Conservation (phyloP, 306 rosid genomes). For the Vigna mungo region DNA sequence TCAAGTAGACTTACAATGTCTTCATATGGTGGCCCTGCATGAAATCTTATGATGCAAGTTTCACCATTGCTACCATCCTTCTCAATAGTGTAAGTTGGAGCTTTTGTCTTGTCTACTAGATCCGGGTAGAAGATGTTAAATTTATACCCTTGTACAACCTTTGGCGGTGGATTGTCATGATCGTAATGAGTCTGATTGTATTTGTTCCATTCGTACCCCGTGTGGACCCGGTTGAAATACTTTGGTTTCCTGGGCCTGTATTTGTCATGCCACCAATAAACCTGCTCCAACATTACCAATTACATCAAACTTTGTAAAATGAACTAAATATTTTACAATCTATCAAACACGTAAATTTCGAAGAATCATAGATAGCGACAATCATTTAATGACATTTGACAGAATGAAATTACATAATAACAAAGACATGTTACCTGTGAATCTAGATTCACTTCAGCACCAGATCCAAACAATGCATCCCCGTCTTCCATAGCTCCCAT, state of each 20-base stretch:
- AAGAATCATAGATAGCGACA: not conserved
- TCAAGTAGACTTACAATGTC: conserved; percentile 71
- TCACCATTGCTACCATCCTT: conserved; percentile 1
- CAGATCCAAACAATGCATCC: not conserved
- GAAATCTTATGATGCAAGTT: conserved; percentile 91
- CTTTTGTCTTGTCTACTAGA: conserved; percentile 9
- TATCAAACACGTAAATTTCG: not conserved
- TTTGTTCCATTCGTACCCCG: not conserved
- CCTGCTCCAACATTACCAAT: not conserved
- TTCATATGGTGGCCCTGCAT: conserved; percentile 95
- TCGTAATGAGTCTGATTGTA: not conserved
- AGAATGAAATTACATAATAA: not conserved
- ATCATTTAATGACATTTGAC: not conserved
- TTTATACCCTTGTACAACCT: conserved; percentile 2
- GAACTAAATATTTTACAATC: not conserved
- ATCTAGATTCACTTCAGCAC: conserved; percentile 15
- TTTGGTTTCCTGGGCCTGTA: not conserved
- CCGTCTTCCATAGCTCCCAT: conserved; percentile 12
- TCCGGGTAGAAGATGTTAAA: not conserved
- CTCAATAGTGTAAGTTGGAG: not conserved
- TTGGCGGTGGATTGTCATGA: conserved; percentile 1
- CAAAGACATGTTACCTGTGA: not conserved
- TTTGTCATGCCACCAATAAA: conserved; percentile 8
- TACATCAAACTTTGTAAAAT: not conserved
- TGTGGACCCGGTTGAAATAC: not conserved